A percentile compares a stretch with the other conserved stretches of the same genome.
phyloP scores from a whole-genome alignment of 2,329 filamentous ascomycete genomes.

The Basipetospora sp. region DNA sequence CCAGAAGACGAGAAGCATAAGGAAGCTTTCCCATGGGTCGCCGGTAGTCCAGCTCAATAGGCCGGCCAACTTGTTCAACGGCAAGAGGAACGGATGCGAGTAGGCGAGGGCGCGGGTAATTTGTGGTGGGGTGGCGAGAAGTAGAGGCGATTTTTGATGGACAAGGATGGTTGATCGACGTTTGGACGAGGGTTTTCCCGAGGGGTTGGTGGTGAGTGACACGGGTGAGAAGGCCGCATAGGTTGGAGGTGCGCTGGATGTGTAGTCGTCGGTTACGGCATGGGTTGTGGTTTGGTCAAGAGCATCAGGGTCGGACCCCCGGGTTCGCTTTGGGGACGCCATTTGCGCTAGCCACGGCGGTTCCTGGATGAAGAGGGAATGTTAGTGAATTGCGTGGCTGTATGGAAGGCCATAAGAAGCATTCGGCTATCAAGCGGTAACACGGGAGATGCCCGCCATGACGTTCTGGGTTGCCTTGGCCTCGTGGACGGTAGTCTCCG shows the following conservation, averaged over 20 bases:
- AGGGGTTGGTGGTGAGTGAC: conserved; percentile 44
- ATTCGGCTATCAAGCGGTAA: too few species aligned
- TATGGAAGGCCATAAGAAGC: too few species aligned
- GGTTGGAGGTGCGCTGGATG: conserved; percentile 45
- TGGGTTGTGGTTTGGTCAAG: conserved; percentile 6
- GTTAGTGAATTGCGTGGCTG: too few species aligned
- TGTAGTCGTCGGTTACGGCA: conserved; percentile 4
- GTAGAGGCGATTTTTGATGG: conserved; percentile 85
- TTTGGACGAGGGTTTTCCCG: conserved; percentile 35
- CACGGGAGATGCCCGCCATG: too few species aligned
- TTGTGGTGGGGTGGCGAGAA: conserved; percentile 85
- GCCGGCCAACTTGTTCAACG: conserved; percentile 71
- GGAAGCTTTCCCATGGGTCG: conserved; percentile 93
- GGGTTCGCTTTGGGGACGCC: conserved; percentile 9
- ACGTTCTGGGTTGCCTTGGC: too few species aligned
- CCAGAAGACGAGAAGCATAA: conserved; percentile 78
- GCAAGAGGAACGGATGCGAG: conserved; percentile 84
- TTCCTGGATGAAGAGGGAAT: conserved; percentile 4
- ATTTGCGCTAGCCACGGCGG: conserved; percentile 11
- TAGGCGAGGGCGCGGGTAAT: conserved; percentile 89
- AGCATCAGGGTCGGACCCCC: conserved; percentile 5
- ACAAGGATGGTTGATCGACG: conserved; percentile 85
- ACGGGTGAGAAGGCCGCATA: conserved; percentile 81
- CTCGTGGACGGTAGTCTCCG: too few species aligned
- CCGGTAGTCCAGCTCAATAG: conserved; percentile 85